phyloP scores from a whole-genome alignment of 139 green algal genomes.

The Micromonas pusilla region DNA sequence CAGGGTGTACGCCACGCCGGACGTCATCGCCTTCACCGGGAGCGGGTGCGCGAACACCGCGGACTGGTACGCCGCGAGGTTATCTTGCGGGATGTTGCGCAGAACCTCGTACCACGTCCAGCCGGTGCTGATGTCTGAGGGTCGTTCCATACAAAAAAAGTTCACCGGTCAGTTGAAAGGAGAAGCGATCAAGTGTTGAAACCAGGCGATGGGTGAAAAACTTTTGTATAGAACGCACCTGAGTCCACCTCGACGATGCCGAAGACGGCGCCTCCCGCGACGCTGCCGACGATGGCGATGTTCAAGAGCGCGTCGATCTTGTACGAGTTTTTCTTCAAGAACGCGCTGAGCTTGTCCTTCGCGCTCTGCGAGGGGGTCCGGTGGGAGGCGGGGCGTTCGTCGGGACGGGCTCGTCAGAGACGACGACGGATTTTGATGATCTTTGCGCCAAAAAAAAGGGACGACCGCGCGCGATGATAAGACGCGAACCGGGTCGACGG shows the following conservation, averaged over 20 bases:
- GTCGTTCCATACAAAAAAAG: too few species aligned
- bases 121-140: neutral
- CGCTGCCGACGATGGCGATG: neutral
- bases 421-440: too few species aligned
- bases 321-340: neutral
- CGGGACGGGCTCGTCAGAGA: too few species aligned
- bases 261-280: neutral
- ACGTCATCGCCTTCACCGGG: neutral
- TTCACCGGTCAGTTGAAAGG: too few species aligned
- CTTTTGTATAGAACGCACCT: too few species aligned
- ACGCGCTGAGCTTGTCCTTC: neutral
- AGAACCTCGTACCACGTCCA: neutral
- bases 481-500: too few species aligned
- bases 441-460: too few species aligned
- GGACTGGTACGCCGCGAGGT: neutral
- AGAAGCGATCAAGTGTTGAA: too few species aligned
- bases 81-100: neutral
- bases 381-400: too few species aligned
- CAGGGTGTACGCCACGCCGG: conserved; percentile 12
- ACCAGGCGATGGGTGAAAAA: too few species aligned
- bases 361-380: too few species aligned
- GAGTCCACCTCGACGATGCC: neutral
- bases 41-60: neutral
- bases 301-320: neutral
- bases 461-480: too few species aligned